Evolutionary conservation across 2,329 filamentous ascomycete genomes (phyloP).

Genomic region (Pseudomassariella vexata): DNA sequence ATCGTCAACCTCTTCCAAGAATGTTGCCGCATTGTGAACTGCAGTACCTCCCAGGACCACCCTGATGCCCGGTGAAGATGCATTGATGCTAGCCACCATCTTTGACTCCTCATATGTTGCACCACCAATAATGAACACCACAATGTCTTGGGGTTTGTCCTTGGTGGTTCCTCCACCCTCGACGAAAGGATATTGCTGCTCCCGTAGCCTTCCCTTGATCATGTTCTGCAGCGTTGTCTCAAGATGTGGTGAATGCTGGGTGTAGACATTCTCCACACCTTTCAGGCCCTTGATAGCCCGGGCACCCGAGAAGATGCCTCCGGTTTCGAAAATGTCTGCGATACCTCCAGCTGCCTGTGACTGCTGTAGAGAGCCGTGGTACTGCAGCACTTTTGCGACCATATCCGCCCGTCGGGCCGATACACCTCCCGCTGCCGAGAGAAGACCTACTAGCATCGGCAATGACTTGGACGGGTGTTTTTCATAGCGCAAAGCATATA

Average conservation of each 20-base stretch:
- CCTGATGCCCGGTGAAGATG: slow-evolving; percentile 78
- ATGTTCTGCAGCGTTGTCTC: slow-evolving; percentile 86
- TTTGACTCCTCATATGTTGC: slow-evolving; percentile 96
- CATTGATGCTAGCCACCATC: slow-evolving; percentile 91
- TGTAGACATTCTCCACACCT: slow-evolving; percentile 98
- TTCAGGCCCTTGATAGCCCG: slow-evolving; percentile 90
- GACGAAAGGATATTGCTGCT: slow-evolving; percentile 88
- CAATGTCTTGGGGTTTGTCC: slow-evolving; percentile 94
- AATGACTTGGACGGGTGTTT: slow-evolving; percentile 80
- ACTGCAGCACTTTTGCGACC: slow-evolving; percentile 75
- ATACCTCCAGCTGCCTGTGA: slow-evolving; percentile 72
- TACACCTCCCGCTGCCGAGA: slow-evolving; percentile 78
- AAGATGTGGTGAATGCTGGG: slow-evolving; percentile 85
- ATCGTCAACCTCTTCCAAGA: slow-evolving; percentile 88
- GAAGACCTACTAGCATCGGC: slow-evolving; percentile 78
- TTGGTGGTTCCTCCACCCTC: slow-evolving; percentile 80
- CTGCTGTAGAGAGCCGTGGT: slow-evolving; percentile 81
- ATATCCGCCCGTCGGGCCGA: slow-evolving; percentile 69
- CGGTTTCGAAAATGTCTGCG: slow-evolving; percentile 85
- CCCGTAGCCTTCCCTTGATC: slow-evolving; percentile 82
- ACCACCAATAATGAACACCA: slow-evolving; percentile 91
- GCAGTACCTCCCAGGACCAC: slow-evolving; percentile 85
- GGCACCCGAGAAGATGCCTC: slow-evolving; percentile 85
- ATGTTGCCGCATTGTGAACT: slow-evolving; percentile 81
- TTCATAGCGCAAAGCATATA: slow-evolving; percentile 92